Evolutionary conservation across 192 early-diverging fungal species (phyloP).

Genomic region (Podila clonocystis): DNA sequence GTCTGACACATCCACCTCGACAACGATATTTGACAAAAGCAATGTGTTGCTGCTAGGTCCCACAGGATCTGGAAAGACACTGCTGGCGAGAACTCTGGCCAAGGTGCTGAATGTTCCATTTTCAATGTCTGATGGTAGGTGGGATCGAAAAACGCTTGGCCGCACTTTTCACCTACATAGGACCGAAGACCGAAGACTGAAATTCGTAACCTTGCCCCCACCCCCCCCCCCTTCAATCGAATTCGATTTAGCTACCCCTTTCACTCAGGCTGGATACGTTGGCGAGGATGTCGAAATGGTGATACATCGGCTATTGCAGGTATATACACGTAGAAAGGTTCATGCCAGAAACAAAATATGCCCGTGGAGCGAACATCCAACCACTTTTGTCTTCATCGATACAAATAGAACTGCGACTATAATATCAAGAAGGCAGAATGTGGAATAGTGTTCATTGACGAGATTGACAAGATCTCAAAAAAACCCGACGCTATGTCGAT

Average conservation of each 20-base stretch:
- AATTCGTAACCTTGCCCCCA: neutral
- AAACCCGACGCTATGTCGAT: slow-evolving; percentile 73
- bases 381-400: no score
- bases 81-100: slow-evolving; percentile 83
- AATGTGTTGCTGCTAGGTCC: slow-evolving; percentile 87
- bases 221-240: neutral
- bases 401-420: slow-evolving; percentile 75
- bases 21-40: slow-evolving; percentile 82
- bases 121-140: slow-evolving; percentile 80
- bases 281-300: slow-evolving; percentile 90
- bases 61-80: slow-evolving; percentile 86
- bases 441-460: slow-evolving; percentile 91
- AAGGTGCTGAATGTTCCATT: slow-evolving; percentile 85
- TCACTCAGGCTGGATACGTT: slow-evolving; percentile 90
- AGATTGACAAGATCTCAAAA: slow-evolving; percentile 89
- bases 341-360: no score
- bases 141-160: neutral
- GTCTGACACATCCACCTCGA: neutral
- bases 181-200: neutral
- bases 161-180: neutral
- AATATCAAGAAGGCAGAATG: slow-evolving; percentile 82
- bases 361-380: no score
- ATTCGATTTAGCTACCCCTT: slow-evolving; percentile 65
- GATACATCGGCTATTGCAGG: slow-evolving; percentile 83
- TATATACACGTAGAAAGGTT: slow-evolving; percentile 1